These are phyloP conservation scores for Trypanosoma congolense DNA, from an alignment of 208 protist genomes.

Conservation along the genomic window DNA sequence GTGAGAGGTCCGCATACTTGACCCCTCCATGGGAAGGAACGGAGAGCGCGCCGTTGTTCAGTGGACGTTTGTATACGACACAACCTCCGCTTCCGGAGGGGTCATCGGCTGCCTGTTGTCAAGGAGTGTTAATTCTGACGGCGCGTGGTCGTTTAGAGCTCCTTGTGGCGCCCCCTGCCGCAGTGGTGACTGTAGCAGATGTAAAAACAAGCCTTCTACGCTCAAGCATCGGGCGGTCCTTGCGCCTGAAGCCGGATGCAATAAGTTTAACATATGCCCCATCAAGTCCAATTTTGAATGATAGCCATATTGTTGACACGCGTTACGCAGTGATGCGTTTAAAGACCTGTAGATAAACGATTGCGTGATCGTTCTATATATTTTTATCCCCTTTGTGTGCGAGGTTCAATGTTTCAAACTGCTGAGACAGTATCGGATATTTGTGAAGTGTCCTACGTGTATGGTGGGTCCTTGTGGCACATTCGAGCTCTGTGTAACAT, in stretches of 20 bases:
- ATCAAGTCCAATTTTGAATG: conserved; percentile 20
- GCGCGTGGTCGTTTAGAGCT: conserved; percentile 40
- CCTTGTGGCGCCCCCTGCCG: conserved; percentile 9
- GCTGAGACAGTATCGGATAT: no score
- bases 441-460: conserved; percentile 10
- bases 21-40: conserved; percentile 15
- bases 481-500: no score
- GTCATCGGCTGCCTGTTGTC: conserved; percentile 8
- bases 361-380: no score
- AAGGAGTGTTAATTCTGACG: conserved; percentile 38
- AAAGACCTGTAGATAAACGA: conserved; percentile 9
- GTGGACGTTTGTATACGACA: conserved; percentile 4
- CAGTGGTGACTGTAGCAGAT: conserved; percentile 32
- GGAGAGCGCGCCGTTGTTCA: conserved; percentile 7
- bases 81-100: not conserved
- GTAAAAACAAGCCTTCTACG: conserved; percentile 38
- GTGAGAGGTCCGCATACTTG: not conserved
- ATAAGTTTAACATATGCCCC: conserved; percentile 39
- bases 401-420: no score
- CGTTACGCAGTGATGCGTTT: conserved; percentile 42
- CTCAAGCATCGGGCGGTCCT: conserved; percentile 37
- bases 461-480: no score
- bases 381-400: no score
- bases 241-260: conserved; percentile 26
- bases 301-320: conserved; percentile 18